Evolutionary conservation across 495 filamentous ascomycete genomes (phyloP), one percentile per base, ranked within the genome.

Genomic region (Talaromyces borbonicus): DNA sequence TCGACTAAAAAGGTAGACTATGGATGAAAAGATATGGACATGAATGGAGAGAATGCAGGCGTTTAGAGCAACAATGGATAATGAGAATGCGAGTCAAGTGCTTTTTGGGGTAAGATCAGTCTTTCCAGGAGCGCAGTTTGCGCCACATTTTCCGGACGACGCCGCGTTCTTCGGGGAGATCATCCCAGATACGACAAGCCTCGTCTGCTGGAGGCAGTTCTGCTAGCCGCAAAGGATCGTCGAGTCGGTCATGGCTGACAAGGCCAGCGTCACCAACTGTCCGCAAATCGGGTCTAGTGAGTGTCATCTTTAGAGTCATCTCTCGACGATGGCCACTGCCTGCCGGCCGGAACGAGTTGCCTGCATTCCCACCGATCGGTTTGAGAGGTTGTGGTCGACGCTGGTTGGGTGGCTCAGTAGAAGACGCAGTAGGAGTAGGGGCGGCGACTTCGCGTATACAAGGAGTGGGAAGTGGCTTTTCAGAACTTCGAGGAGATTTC

Each of bases 291-390:
- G 89, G 88, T 39, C 87, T 74, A 16, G 90, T 96, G 41, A 95
- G 74, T 5, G 90, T 95, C 87, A 96, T 93, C 26, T 86, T 84
- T 33, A 96, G 63, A 11, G 90, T 95, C 90, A 95, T 95, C 61
- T 95, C 90, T 14, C 90, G 79, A 30, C 74, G 36, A 73, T 74
- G 20, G 72, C 15, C 43, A 18, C 12, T 14, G 2, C 30, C 26
- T 1, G 41, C 24, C 12, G 35, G 35, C 8, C 35, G 18, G 15
- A 11, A 20, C 5, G 9, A 20, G 18, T 20, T 20, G 22, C 22
- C 22, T 16, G 16, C 35, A 38, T 38, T 38, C 5, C 35, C 35
- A 9, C 11, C 35, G 1, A 38, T 8, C 8, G 43, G 43, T n/a
- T 46, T 31, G 16, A 46, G 30, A 32, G 29, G 43, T 11, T 46